Base-by-base conservation (phyloP, 164 flowering plant genomes). In the Umbilicus rupestris region DNA sequence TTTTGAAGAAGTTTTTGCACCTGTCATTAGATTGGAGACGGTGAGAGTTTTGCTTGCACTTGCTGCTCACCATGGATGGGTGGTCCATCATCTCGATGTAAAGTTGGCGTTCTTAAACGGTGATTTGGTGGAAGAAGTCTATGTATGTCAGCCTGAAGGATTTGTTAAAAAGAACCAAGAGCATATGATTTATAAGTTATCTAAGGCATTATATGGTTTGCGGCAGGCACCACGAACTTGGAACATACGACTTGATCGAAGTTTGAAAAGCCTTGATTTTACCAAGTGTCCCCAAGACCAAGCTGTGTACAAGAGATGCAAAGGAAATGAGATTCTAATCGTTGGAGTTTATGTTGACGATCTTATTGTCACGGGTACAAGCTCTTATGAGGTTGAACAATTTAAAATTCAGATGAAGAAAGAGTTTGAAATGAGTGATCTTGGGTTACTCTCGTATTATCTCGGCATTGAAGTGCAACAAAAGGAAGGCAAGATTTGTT, bases 281-380 rank as follows among this genome's bases (percentile, higher is more conserved):
- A 12, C 14, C 1, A 29, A 15, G 14, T 60, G 64, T 30, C 39
- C 35, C 15, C 64, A 60, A 14, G 64, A 30, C 24, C 64, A 60
- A 17, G 39, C 64, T 6, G n/a, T 60, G 17, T 60, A 60, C 35
- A 17, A 16, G n/a, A n/a, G 15, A 30, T 9, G 39, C 2, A 30
- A n/a, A 35, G 33, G 39, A 28, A 30, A 5, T 2, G 7, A 11
- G 24, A 11, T 5, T 29, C 8, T 16, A 1, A 45, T 45, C 3
- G 64, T 60, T 29, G 19, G 64, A 4, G 20, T 60, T 0, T 60
- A 60, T 60, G 64, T 60, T 30, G 64, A 60, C n/a, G 64, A 60
- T 29, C 15, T 60, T 2, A 60, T 60, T 14, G 5, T 60, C 5
- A 60, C 64, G 5, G 39, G 64, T 14, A 30, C 33, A 2, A 30